Evolutionary conservation across 345 rosid species (phyloP), one percentile per base, ranked within the genome.

Genomic region (Moringa oleifera): DNA sequence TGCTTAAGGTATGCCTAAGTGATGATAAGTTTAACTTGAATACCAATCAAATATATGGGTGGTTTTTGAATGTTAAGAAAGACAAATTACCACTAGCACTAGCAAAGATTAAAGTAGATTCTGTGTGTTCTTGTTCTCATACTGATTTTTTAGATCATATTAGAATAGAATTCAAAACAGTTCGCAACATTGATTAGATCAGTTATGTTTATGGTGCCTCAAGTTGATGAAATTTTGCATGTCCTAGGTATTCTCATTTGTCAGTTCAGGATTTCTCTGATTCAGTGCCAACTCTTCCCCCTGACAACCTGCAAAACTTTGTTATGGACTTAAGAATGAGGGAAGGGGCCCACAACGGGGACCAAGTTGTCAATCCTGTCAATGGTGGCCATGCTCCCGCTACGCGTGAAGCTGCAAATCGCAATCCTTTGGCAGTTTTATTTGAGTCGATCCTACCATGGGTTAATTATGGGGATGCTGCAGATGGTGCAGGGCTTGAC

Each of bases 401-500:
- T 16, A 75, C 57, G 55, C 84, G 78, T 56, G 78, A 79, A 66
- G 72, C 83, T 67, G 84, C 83, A 1, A 82, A 86, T 73, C 77
- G 85, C 33, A 80, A 75, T 74, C 73, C 83, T 15, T 59, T 86
- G 33, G 85, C 86, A 7, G 89, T 83, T 60, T 77, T 91, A 57
- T 53, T 91, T 20, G 94, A 88, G 66, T 88, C 96, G 7, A 71
- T 88, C 73, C 85, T 88, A 70, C 97, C 95, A 20, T 86, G 89
- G 96, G 88, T 70, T 72, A 68, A 80, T 53, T 82, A 79, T 54
- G 83, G 84, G 51, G 69, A 51, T 69, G 50, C 73, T 52, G 82
- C 55, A 59, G 81, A 78, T 64, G 80, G 59, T 61, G 63, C 25
- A 36, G 59, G 50, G 20, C 80, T 51, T 41, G 72, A 65, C 49